Evolutionary conservation across 2,329 filamentous ascomycete genomes (phyloP), one percentile per base, ranked within the genome.

Genomic region (Sclerotinia borealis): DNA sequence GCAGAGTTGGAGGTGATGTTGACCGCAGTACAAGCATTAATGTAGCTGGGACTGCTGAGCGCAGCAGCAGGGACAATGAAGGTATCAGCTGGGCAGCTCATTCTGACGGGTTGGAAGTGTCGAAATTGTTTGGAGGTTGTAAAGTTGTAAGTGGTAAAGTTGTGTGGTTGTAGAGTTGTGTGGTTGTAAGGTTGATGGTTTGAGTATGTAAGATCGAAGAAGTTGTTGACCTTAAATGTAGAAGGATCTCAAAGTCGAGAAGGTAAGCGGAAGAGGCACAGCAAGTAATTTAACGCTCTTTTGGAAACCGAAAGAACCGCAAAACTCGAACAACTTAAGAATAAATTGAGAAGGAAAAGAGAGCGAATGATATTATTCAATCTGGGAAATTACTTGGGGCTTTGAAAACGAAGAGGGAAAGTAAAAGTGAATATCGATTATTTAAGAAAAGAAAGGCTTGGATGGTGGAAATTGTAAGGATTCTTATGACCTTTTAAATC

Each of bases 1-100:
- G 43, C 52, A 8, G 41, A 25, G 27, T 59, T 59, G 5, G 54
- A 49, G 45, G 61, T 63, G 54, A 63, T 59, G 36, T 63, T 63
- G 11, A 27, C 36, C 6, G 47, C 54, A 37, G 45, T 50, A 36
- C 61, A 63, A 48, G 56, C 54, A 41, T 63, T 59, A 13, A 36
- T 15, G n/a, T 34, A 63, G 8, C 15, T 13, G 8, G 29, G 27
- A 19, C 45, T 39, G 25, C 36, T 39, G 10, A 63, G 31, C 13
- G 27, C 1, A 29, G 43, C 22, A 29, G 43, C 50, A 5, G 60
- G 60, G 41, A 47, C 19, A 43, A 34, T 19, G 10, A 48, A 1
- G 0, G 19, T 27, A 10, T 49, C 17, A 15, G 9, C 4, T 8
- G 39, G 29, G 31, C 50, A 62, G 29, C 50, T 62, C 60, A 62